A percentile compares a stretch with the other conserved stretches of the same genome.
These are phyloP conservation scores for Colletotrichum gloeosporioides DNA, from an alignment of 2,329 filamentous ascomycete genomes.

Conservation along the genomic window DNA sequence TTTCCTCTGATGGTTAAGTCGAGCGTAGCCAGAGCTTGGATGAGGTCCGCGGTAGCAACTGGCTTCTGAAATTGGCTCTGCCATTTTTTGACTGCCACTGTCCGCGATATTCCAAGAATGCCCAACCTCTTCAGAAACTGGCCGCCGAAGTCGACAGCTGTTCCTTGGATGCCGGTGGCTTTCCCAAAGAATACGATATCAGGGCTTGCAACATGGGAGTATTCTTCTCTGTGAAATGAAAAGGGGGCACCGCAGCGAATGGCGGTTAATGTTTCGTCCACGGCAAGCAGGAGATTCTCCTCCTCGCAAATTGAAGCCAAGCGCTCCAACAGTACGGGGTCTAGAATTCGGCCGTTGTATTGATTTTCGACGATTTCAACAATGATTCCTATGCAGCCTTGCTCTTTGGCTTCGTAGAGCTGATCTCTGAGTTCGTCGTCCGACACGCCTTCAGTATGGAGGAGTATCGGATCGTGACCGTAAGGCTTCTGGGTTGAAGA, in stretches of 20 bases:
- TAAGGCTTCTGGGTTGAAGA: neutral
- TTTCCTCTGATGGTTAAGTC: neutral
- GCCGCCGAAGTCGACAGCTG: constrained; percentile 1
- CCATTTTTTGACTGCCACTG: constrained; percentile 3
- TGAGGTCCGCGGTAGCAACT: neutral
- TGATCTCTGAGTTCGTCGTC: constrained; percentile 21
- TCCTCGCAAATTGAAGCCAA: constrained; percentile 22
- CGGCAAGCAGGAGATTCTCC: constrained; percentile 23
- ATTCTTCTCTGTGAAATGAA: constrained; percentile 28
- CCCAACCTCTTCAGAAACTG: constrained; percentile 1
- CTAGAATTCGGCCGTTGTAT: constrained; percentile 26
- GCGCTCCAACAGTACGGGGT: constrained; percentile 14
- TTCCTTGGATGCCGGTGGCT: neutral
- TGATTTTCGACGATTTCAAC: constrained; percentile 28
- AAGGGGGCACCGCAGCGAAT: constrained; percentile 32
- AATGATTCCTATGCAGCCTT: constrained; percentile 27
- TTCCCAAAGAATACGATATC: constrained; percentile 30
- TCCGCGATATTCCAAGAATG: neutral
- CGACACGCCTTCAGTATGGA: constrained; percentile 23
- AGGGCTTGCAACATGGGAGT: constrained; percentile 12
- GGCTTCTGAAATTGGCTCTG: constrained; percentile 1
- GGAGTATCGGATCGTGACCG: constrained; percentile 22
- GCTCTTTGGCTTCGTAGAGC: constrained; percentile 23
- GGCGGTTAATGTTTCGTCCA: constrained; percentile 28
- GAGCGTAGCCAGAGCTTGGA: neutral